Conservation (phyloP, 805 yeast genomes). For the Tetrapisispora arboricola region DNA sequence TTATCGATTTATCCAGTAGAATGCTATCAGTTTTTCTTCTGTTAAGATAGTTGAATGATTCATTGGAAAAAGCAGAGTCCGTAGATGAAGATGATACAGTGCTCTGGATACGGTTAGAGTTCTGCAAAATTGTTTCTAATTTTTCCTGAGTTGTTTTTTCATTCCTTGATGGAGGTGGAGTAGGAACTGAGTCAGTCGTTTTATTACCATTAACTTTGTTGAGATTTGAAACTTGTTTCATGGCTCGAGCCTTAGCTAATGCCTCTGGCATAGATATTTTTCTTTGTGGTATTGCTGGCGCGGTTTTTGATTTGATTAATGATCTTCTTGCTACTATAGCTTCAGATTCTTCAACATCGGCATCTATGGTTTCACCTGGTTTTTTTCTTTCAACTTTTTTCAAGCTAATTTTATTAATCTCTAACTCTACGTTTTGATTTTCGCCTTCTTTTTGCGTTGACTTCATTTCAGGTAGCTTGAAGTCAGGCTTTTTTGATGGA, state of each 20-base stretch:
- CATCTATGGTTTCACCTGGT: constrained; percentile 4
- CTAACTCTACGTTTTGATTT: background rate
- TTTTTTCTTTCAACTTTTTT: constrained; percentile 7
- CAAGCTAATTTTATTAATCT: constrained; percentile 2
- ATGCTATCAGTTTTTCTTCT: constrained; percentile 1
- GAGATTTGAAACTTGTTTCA: constrained; percentile 4
- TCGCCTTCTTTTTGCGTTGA: constrained; percentile 1
- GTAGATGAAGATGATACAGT: background rate
- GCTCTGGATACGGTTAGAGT: constrained; percentile 2
- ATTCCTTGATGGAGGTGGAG: background rate
- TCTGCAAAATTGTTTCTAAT: constrained; percentile 10
- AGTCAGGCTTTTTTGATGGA: constrained; percentile 7
- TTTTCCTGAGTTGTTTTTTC: constrained; percentile 3
- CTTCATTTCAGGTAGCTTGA: constrained; percentile 11
- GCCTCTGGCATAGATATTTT: constrained; percentile 25
- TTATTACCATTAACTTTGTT: background rate
- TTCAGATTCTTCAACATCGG: constrained; percentile 10
- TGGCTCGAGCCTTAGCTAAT: constrained; percentile 13
- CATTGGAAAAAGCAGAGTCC: background rate
- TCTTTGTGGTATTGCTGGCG: constrained; percentile 20
- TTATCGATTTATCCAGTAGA: background rate
- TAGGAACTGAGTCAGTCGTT: background rate
- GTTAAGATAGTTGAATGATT: background rate
- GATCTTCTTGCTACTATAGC: constrained; percentile 10
- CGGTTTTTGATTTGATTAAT: constrained; percentile 7